A percentile compares a stretch with the other conserved stretches of the same genome.
These are phyloP conservation scores for Boletellus emodensis DNA, from an alignment of 768 basidiomycete species.

Conservation along the genomic window DNA sequence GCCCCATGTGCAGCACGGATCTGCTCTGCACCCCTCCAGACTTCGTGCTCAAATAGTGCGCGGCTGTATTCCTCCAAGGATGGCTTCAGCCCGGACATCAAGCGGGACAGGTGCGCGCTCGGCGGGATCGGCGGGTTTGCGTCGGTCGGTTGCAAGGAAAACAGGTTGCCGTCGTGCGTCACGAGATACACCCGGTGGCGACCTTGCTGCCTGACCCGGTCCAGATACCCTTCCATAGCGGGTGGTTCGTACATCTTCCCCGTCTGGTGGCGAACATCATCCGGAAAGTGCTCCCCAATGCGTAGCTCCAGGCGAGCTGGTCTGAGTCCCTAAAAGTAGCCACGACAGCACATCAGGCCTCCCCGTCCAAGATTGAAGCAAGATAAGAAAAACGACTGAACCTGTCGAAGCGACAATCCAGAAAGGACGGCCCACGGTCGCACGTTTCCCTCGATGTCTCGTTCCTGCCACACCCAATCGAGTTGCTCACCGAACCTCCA, in stretches of 20 bases:
- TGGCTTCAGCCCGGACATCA: slow-evolving; percentile 28
- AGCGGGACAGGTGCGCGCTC: slow-evolving; percentile 37
- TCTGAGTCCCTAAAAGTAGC: slow-evolving; percentile 29
- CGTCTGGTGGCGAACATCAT: slow-evolving; percentile 34
- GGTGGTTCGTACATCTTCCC: slow-evolving; percentile 69
- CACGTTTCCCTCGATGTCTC: slow-evolving; percentile 55
- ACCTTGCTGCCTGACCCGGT: slow-evolving; percentile 57
- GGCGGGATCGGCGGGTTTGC: slow-evolving; percentile 73
- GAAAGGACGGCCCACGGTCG: slow-evolving; percentile 73
- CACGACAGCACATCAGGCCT: slow-evolving; percentile 12
- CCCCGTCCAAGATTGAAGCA: not conserved
- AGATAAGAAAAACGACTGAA: slow-evolving; percentile 27
- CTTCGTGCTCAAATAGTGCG: slow-evolving; percentile 47
- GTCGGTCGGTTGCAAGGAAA: slow-evolving; percentile 46
- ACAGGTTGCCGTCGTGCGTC: slow-evolving; percentile 71
- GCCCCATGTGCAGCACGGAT: slow-evolving; percentile 63
- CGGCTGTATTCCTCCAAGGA: slow-evolving; percentile 28
- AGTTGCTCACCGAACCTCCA: slow-evolving; percentile 73
- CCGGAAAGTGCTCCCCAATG: slow-evolving; percentile 64
- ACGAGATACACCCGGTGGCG: slow-evolving; percentile 65
- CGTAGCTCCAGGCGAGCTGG: slow-evolving; percentile 70
- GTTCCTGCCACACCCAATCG: slow-evolving; percentile 84
- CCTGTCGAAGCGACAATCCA: slow-evolving; percentile 72
- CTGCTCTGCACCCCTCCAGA: slow-evolving; percentile 59
- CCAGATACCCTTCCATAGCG: slow-evolving; percentile 81